These are phyloP conservation scores for Crithidia bombi DNA, from an alignment of 208 protist species.

Conservation along the genomic window DNA sequence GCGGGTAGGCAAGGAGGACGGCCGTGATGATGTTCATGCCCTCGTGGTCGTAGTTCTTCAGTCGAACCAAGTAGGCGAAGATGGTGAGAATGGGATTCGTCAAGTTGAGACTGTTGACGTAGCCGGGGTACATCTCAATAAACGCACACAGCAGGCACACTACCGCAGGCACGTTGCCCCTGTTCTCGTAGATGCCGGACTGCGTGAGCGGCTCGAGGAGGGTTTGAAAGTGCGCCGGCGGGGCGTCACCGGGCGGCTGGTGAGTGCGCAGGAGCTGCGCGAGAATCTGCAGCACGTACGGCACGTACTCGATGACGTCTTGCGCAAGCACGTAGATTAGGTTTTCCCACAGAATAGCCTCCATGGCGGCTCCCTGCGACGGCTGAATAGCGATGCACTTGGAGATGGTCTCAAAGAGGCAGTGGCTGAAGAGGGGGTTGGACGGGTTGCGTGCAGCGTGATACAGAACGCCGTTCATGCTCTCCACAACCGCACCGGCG, in stretches of 20 bases:
- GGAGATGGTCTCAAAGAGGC: slow-evolving; percentile 96
- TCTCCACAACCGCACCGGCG: slow-evolving; percentile 61
- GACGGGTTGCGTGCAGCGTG: slow-evolving; percentile 89
- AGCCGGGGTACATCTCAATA: slow-evolving; percentile 73
- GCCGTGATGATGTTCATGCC: slow-evolving; percentile 87
- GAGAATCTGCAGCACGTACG: slow-evolving; percentile 97
- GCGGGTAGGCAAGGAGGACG: slow-evolving; percentile 79
- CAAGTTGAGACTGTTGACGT: slow-evolving; percentile 53
- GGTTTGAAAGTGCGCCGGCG: slow-evolving; percentile 49
- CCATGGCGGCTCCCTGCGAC: slow-evolving; percentile 59
- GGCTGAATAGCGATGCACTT: slow-evolving; percentile 81
- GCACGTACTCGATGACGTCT: slow-evolving; percentile 95
- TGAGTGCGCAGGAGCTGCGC: slow-evolving; percentile 93
- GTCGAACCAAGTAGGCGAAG: slow-evolving; percentile 67
- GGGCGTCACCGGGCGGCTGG: slow-evolving; percentile 20
- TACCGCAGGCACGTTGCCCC: slow-evolving; percentile 82
- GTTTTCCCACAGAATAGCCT: slow-evolving; percentile 84
- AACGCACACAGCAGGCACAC: slow-evolving; percentile 81
- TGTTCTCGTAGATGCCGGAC: slow-evolving; percentile 65
- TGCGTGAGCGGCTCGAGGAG: slow-evolving; percentile 71
- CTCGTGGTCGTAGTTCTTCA: slow-evolving; percentile 92
- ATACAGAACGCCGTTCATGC: slow-evolving; percentile 50
- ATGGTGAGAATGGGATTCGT: slow-evolving; percentile 73
- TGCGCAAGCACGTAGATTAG: slow-evolving; percentile 88
- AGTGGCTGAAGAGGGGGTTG: slow-evolving; percentile 96